phyloP scores from a whole-genome alignment of 352 stramenopile genomes.

The Globisporangium megalacanthum region DNA sequence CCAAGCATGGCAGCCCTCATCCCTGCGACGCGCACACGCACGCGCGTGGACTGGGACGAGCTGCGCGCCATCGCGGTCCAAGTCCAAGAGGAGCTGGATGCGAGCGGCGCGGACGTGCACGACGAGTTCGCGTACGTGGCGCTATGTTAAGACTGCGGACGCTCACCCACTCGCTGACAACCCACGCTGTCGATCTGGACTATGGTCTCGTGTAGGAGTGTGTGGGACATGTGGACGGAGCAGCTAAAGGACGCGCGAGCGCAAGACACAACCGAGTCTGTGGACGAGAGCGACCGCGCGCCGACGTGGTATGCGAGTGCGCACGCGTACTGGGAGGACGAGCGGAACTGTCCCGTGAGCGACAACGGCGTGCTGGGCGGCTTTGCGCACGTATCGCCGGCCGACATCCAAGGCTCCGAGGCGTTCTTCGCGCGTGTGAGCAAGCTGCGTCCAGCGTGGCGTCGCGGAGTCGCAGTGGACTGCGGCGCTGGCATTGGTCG shows the following conservation, averaged over 20 bases:
- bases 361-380: constrained; percentile 94
- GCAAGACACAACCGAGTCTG: not conserved
- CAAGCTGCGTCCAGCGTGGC: constrained; percentile 41
- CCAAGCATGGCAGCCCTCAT: constrained; percentile 13
- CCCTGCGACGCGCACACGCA: constrained; percentile 15
- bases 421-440: constrained; percentile 45
- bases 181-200: not conserved
- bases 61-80: constrained; percentile 37
- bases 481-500: constrained; percentile 92
- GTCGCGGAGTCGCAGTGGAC: constrained; percentile 49
- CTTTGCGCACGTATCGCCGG: constrained; percentile 78
- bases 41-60: constrained; percentile 55
- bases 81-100: constrained; percentile 64
- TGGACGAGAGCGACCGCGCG: constrained; percentile 13
- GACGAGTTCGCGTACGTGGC: constrained; percentile 51
- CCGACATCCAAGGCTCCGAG: constrained; percentile 75
- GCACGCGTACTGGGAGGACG: constrained; percentile 83
- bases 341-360: constrained; percentile 88
- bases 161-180: not conserved
- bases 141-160: not conserved
- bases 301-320: constrained; percentile 64
- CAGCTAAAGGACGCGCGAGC: constrained; percentile 39
- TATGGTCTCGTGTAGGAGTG: constrained; percentile 24
- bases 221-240: constrained; percentile 71
- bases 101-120: constrained; percentile 38